Evolutionary conservation across 2,329 filamentous ascomycete species (phyloP).

Genomic region (Colletotrichum simmondsii): DNA sequence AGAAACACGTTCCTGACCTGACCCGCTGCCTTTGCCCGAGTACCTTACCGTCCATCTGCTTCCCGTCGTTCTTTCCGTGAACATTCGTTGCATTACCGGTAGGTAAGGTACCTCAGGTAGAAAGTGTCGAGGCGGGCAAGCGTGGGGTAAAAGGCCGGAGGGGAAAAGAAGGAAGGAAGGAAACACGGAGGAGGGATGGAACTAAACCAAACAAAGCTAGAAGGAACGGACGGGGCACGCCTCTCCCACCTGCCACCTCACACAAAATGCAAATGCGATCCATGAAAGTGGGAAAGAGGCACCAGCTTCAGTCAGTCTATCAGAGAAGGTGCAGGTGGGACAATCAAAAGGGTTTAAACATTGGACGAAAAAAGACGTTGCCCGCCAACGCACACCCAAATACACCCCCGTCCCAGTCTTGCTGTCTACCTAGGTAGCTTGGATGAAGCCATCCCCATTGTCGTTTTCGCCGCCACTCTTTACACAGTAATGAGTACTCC

Average conservation of each 20-base stretch:
- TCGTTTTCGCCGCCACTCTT: neutral
- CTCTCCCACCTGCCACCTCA: conserved; percentile 26
- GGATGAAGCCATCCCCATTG: neutral
- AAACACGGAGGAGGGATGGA: neutral
- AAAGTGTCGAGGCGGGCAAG: neutral
- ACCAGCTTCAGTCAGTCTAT: neutral
- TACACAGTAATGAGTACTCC: too few relatives aligned
- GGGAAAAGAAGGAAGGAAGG: neutral
- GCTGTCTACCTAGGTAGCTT: too few relatives aligned
- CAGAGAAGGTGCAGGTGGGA: neutral
- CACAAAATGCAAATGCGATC: neutral
- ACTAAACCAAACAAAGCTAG: conserved; percentile 17
- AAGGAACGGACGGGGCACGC: neutral
- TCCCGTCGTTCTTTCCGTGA: neutral
- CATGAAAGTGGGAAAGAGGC: neutral
- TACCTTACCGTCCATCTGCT: neutral
- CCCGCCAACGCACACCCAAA: conserved; percentile 22
- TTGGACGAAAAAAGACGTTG: conserved; percentile 23
- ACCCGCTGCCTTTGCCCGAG: neutral
- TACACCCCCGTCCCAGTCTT: neutral
- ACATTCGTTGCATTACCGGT: neutral
- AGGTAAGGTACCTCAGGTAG: too few relatives aligned
- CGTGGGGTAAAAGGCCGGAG: conserved; percentile 18
- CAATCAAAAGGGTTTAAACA: neutral
- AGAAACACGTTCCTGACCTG: neutral